Conservation (phyloP, 305 asterid species). For the Fraxinus sp. region DNA sequence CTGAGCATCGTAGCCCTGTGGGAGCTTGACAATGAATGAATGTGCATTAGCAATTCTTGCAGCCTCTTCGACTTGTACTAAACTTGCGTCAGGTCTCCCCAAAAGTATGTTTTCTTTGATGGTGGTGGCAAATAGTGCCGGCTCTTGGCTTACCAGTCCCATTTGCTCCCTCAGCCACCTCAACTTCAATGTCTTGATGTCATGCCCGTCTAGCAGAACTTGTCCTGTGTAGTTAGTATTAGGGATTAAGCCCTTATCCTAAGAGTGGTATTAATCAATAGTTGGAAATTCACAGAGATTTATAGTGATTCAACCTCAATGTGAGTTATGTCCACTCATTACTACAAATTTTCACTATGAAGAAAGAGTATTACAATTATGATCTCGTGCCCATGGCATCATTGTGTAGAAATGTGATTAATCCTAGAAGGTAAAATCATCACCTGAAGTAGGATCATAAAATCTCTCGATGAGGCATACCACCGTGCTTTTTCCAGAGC, state of each 20-base stretch:
- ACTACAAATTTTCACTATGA: background rate
- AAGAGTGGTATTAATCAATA: background rate
- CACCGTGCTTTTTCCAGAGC: conserved; percentile 59
- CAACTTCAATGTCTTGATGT: conserved; percentile 70
- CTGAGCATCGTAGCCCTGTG: conserved; percentile 97
- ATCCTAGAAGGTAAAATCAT: background rate
- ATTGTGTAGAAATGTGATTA: background rate
- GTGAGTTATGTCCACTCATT: background rate
- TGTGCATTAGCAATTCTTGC: conserved; percentile 95
- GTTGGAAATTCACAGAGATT: background rate
- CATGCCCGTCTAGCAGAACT: conserved; percentile 79
- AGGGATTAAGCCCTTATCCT: background rate
- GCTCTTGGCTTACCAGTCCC: conserved; percentile 98
- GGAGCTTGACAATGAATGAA: conserved; percentile 88
- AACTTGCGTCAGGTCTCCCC: conserved; percentile 81
- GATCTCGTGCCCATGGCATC: background rate
- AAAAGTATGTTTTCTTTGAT: conserved; percentile 87
- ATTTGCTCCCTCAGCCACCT: conserved; percentile 92
- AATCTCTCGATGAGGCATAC: conserved; percentile 58
- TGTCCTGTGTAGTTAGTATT: conserved; percentile 58
- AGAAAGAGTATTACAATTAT: background rate
- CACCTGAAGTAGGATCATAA: conserved; percentile 52
- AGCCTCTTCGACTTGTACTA: conserved; percentile 82
- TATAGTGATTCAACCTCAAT: background rate
- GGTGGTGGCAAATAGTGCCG: conserved; percentile 88